These are phyloP conservation scores for Astrothelium macrocarpum DNA, from an alignment of 495 filamentous ascomycete genomes.

Conservation along the genomic window DNA sequence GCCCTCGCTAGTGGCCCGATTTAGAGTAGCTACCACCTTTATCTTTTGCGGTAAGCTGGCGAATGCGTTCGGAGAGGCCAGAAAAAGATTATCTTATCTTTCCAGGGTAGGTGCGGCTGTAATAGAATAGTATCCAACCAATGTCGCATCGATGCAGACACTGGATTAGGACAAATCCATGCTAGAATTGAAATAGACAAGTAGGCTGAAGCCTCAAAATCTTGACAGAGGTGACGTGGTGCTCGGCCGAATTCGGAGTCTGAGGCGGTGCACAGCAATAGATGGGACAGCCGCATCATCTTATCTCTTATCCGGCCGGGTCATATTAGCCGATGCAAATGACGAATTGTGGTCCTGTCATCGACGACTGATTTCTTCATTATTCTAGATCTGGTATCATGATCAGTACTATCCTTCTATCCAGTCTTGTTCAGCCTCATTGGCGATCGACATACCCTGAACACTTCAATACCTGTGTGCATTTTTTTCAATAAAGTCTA, in stretches of 20 bases:
- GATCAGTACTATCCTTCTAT: not conserved
- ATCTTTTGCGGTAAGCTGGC: not conserved
- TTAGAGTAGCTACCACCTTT: not conserved
- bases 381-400: not conserved
- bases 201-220: not conserved
- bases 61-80: not conserved
- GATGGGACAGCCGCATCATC: not conserved
- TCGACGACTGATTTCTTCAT: not conserved
- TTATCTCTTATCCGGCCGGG: not conserved
- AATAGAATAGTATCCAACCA: not conserved
- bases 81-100: not conserved
- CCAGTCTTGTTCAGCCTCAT: not conserved
- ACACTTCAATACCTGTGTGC: not conserved
- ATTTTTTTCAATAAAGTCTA: not conserved
- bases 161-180: not conserved
- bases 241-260: not conserved
- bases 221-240: not conserved
- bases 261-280: not conserved
- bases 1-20: not conserved
- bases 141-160: not conserved
- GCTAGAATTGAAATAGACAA: not conserved
- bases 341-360: not conserved
- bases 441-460: not conserved
- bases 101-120: not conserved
- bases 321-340: not conserved